Evolutionary conservation across 2,329 filamentous ascomycete genomes (phyloP).

Genomic region (Sordariomycetes sp.): DNA sequence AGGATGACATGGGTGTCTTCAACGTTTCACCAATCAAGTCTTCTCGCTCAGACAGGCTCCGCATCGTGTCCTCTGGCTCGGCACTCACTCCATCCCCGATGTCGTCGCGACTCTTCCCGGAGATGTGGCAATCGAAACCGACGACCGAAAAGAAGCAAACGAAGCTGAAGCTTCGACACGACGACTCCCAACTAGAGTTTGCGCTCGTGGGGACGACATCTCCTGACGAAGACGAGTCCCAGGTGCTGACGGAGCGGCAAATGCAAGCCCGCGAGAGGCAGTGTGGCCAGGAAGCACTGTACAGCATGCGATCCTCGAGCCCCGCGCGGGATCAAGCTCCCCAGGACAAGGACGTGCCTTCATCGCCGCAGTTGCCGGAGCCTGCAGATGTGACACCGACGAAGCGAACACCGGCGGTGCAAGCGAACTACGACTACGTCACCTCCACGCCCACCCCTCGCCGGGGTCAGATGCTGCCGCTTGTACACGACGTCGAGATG

Average conservation of each 20-base stretch:
- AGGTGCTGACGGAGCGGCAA: slow-evolving; percentile 66
- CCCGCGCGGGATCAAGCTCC: background rate
- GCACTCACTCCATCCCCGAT: background rate
- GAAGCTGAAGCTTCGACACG: slow-evolving; percentile 50
- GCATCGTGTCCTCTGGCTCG: background rate
- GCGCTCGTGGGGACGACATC: slow-evolving; percentile 51
- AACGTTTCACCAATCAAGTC: slow-evolving; percentile 9
- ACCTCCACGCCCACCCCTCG: slow-evolving; percentile 48
- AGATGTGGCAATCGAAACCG: background rate
- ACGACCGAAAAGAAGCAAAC: slow-evolving; percentile 9
- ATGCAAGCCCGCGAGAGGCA: slow-evolving; percentile 66
- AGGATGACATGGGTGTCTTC: slow-evolving; percentile 26
- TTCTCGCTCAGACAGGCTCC: slow-evolving; percentile 1
- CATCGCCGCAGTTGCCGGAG: slow-evolving; percentile 8
- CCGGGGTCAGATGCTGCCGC: slow-evolving; percentile 33
- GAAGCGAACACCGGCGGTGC: slow-evolving; percentile 29
- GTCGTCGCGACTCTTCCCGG: background rate
- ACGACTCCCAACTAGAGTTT: slow-evolving; percentile 75
- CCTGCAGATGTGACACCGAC: slow-evolving; percentile 12
- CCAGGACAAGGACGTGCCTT: slow-evolving; percentile 2
- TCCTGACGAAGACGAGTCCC: slow-evolving; percentile 44
- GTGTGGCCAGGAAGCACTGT: slow-evolving; percentile 35
- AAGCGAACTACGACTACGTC: slow-evolving; percentile 33
- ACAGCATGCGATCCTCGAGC: background rate
- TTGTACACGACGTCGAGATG: slow-evolving; percentile 32